A percentile compares a stretch with the other conserved stretches of the same genome.
Conservation (phyloP, 2,329 filamentous ascomycete genomes). For the Macrophomina tecta region DNA sequence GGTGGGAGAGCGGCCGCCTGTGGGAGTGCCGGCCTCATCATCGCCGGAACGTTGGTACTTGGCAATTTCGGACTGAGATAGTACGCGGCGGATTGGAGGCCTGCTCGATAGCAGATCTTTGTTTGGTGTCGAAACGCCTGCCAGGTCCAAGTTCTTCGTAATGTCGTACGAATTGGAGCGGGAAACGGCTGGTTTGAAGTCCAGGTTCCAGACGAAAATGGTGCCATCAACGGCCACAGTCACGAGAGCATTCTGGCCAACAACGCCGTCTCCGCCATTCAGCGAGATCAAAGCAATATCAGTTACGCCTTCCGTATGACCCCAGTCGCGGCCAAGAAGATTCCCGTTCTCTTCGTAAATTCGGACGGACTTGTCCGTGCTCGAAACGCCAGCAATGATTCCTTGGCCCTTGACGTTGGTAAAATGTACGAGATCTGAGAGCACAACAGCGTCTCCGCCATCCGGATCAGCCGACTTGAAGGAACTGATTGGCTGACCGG, state of each 20-base stretch:
- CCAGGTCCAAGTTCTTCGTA: constrained; percentile 46
- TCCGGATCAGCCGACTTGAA: constrained; percentile 87
- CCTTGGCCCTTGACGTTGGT: constrained; percentile 64
- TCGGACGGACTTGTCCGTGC: constrained; percentile 93
- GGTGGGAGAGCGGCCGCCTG: constrained; percentile 54
- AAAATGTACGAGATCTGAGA: constrained; percentile 75
- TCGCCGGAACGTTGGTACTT: constrained; percentile 68
- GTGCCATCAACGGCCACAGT: constrained; percentile 59
- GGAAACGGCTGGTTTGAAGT: constrained; percentile 34
- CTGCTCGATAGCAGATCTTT: constrained; percentile 51
- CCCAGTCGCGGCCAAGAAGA: constrained; percentile 88
- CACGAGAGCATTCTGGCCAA: constrained; percentile 54
- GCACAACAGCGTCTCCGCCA: constrained; percentile 78
- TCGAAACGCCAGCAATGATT: constrained; percentile 84
- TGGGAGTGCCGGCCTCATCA: constrained; percentile 41
- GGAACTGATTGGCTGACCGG: constrained; percentile 70
- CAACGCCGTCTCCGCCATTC: constrained; percentile 48
- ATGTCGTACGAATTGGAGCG: constrained; percentile 39
- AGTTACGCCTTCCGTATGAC: constrained; percentile 92
- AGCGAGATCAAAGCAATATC: constrained; percentile 67
- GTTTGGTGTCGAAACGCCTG: constrained; percentile 39
- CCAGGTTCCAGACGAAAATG: constrained; percentile 55
- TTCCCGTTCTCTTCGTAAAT: constrained; percentile 83
- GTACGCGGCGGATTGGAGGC: constrained; percentile 80
- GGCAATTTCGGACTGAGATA: constrained; percentile 85